Evolutionary conservation across 208 protist genomes (phyloP).

Genomic region (Endotrypanum monterogeii): DNA sequence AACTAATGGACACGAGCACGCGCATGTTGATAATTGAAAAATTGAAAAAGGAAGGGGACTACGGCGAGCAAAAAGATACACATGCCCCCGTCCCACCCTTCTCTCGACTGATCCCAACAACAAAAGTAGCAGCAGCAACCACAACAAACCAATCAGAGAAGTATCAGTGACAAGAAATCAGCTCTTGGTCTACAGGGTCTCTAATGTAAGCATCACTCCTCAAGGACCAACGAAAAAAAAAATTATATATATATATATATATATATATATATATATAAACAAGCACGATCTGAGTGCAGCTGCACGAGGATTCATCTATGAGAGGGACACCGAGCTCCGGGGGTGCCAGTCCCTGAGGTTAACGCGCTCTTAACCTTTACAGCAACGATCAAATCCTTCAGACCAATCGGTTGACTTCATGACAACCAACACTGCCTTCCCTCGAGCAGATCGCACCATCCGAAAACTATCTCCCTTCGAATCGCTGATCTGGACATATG

Average conservation of each 20-base stretch:
- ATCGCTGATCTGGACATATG: neutral
- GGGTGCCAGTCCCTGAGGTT: neutral
- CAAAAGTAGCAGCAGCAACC: no score
- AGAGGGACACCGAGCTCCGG: neutral
- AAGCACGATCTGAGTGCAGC: neutral
- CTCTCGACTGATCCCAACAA: no score
- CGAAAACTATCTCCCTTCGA: neutral
- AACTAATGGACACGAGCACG: neutral
- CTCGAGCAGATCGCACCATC: neutral
- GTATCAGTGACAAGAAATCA: no score
- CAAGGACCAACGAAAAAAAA: no score
- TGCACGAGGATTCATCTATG: neutral
- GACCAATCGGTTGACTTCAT: neutral
- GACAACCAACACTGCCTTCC: neutral
- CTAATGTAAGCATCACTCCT: no score
- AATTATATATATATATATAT: no score
- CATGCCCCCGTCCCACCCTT: no score
- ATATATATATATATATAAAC: neutral
- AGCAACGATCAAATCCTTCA: no score
- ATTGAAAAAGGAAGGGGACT: neutral
- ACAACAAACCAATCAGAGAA: no score
- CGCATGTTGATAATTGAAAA: no score
- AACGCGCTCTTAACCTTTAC: neutral
- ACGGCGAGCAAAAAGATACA: no score
- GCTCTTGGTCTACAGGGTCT: no score